Percentiles rank a stretch among this genome's conserved stretches.
These are phyloP conservation scores for Cercophora samala DNA, from an alignment of 495 filamentous ascomycete genomes.

Conservation along the genomic window DNA sequence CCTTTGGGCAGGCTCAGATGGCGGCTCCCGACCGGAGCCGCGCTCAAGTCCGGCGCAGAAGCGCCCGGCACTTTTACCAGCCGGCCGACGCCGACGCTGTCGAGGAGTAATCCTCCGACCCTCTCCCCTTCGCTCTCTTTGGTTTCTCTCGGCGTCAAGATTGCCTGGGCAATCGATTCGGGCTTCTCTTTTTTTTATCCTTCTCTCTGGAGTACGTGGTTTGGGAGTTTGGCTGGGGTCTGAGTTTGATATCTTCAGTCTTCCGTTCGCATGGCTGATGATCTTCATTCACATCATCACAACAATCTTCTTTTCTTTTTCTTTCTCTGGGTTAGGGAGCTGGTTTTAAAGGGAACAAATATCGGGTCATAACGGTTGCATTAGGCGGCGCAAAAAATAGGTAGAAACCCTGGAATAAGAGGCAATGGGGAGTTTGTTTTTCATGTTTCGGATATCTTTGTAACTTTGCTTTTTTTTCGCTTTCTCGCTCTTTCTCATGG, in stretches of 20 bases:
- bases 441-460: no score
- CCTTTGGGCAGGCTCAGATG: neutral
- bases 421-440: no score
- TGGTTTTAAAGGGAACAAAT: no score
- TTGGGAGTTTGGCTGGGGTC: neutral
- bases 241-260: no score
- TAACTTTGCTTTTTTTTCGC: no score
- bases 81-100: neutral
- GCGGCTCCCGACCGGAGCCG: neutral
- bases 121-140: neutral
- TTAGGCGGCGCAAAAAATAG: no score
- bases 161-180: neutral
- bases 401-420: no score
- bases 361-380: no score
- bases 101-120: neutral
- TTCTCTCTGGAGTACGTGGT: neutral
- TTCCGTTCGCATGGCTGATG: neutral
- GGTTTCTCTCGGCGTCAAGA: neutral
- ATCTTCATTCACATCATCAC: neutral
- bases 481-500: no score
- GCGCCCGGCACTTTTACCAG: neutral
- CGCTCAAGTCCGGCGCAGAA: neutral
- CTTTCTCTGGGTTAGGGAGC: no score
- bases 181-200: neutral
- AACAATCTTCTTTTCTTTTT: no score